Base-by-base conservation (phyloP, 495 filamentous ascomycete genomes). In the Neurospora sp. region DNA sequence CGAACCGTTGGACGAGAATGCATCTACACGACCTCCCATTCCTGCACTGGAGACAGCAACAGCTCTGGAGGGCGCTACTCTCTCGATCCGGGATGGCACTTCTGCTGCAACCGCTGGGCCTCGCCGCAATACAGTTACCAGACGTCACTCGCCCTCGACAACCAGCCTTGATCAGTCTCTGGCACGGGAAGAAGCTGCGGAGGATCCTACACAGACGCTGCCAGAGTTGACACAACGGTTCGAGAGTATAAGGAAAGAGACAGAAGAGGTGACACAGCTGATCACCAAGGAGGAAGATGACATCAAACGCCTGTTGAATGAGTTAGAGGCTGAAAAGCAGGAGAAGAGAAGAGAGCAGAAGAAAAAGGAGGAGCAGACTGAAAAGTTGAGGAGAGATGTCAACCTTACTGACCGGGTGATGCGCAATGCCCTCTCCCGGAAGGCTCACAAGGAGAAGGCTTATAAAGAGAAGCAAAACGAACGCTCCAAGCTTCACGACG, bases 331-430 rank as follows among this genome's bases (percentile, higher is more conserved):
- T 16, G 82, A 89, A 40, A 88, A 94, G 71, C 93, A 94, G 74
- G 87, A 90, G 40, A 87, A 96, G 75, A 90, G 83, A 76, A 89
- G 91, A 76, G 85, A 89, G 45, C 86, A 94, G 45, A 94, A 90
- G 78, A 93, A 97, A 75, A 94, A 92, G 79, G 93, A 97, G 73
- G 93, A 96, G 73, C 89, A 88, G 38, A 94, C 90, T n/a, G 89
- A 91, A 65, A 91, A 92, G 77, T 79, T 97, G 39, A 92, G 90
- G 77, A 91, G 90, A 71, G 91, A 97, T 75, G 91, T 95, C 40
- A 89, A 91, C 68, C 87, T 87, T 39, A 85, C 96, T 31, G 94
- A 97, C 76, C 90, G 93, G 40, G 84, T 90, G 69, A 98, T 97
- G 81, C 87, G 93, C 69, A 86, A 89, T n/a, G 93, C 94, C 10